Evolutionary conservation across 768 basidiomycete species (phyloP).

Genomic region (Boletales sp.): DNA sequence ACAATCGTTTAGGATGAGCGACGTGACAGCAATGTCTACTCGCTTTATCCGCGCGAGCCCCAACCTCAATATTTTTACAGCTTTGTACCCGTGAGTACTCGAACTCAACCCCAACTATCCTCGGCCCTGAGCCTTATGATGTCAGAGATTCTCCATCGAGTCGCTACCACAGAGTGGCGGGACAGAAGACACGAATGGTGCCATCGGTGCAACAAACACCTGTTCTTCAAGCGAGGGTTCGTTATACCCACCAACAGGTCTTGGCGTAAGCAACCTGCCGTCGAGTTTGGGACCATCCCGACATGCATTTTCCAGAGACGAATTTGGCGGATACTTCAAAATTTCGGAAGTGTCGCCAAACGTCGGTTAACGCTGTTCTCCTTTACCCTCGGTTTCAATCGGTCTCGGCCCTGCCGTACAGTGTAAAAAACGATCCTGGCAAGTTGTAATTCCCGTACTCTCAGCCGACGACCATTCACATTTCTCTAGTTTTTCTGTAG

Average conservation of each 20-base stretch:
- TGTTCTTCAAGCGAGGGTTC: conserved; percentile 9
- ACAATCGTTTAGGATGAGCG: conserved; percentile 10
- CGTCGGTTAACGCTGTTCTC: conserved; percentile 14
- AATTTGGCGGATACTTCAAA: conserved; percentile 13
- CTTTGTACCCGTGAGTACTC: conserved; percentile 23
- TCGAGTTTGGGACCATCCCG: not conserved
- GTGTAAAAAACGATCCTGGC: conserved; percentile 21
- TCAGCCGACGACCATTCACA: not conserved
- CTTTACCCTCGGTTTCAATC: not conserved
- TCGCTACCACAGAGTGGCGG: conserved; percentile 12
- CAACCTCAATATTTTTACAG: conserved; percentile 22
- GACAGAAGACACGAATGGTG: conserved; percentile 7
- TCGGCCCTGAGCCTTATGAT: not conserved
- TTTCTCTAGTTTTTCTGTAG: conserved; percentile 17
- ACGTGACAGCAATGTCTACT: not conserved
- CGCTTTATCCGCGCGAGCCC: not conserved
- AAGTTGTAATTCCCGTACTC: not conserved
- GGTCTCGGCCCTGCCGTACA: conserved; percentile 19
- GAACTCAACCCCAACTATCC: not conserved
- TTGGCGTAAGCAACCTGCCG: conserved; percentile 12
- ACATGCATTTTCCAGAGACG: conserved; percentile 12
- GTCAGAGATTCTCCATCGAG: conserved; percentile 27
- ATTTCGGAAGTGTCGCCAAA: conserved; percentile 11
- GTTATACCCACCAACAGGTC: conserved; percentile 1
- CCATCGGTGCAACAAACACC: not conserved